Base-by-base conservation (phyloP, 805 yeast genomes). In the Helenozyma rhizophorensis region DNA sequence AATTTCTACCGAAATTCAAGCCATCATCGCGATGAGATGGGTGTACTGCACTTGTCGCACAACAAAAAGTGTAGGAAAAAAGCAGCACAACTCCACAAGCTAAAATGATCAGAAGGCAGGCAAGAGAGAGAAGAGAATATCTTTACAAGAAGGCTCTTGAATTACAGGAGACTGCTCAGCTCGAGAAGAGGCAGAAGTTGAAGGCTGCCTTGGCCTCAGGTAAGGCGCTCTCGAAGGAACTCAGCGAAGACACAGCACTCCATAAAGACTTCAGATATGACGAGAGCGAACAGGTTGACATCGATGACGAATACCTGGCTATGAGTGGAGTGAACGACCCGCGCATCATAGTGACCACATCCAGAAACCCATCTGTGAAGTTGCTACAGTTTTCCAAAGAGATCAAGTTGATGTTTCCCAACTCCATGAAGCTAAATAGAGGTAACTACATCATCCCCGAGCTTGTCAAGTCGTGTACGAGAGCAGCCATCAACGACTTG, bases 51-150 rank as follows among this genome's bases (percentile, higher is more conserved):
- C 11, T n/a, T 12, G 24, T 6, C 10, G 11, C 11, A 6, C 24
- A 12, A 9, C 11, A 22, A 12, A 11, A 11, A 22, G n/a, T 22
- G 6, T 11, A n/a, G n/a, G n/a, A n/a, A n/a, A n/a, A n/a, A n/a
- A 6, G 19, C 19, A 8, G 19, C 19, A 17, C 8, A 5, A 17
- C 19, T 17, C 7, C 19, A 14, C n/a, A n/a, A 22, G n/a, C 23
- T 36, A 41, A n/a, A 13, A 66, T 66, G 96, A 62, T 87, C 36
- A 77, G 98, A 61, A 78, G 87, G 68, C 95, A 90, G 54, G 97
- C 97, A 6, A 79, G 98, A 64, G 97, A 93, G 58, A 76, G 98
- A 65, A 78, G 95, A 59, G 97, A 93, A 53, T 93, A 89, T 51
- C 68, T 93, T 17, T 93, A 85, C 65, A 74, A 87, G 32, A 88